Evolutionary conservation across 2,329 filamentous ascomycete species (phyloP), one percentile per base, ranked within the genome.

Genomic region (Aspergillus aculeatinus): DNA sequence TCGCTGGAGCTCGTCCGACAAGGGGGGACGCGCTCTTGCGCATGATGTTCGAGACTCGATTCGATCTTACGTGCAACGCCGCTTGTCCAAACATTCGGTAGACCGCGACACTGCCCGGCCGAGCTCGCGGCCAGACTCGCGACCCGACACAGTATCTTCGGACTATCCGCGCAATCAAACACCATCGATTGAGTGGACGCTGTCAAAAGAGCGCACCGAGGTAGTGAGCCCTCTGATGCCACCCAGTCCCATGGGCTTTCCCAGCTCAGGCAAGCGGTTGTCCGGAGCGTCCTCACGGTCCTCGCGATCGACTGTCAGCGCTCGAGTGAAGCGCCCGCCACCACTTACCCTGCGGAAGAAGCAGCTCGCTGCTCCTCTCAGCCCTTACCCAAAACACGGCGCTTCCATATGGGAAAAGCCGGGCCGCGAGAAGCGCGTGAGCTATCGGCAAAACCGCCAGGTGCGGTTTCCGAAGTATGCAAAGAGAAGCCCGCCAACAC

Each of bases 331-430:
- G 58, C 49, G 55, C 9, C 58, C 52, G 11, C 44, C 48, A 10
- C 58, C 54, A 19, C 48, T 50, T 27, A 25, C 52, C 27, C 48
- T 55, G 14, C 57, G 57, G 6, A 62, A 58, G n/a, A 64, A 64
- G 58, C 73, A 74, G 48, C 65, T 72, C 2, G 73, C 73, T 1
- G 71, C 76, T 2, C 75, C 73, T 2, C 64, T 74, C 10, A 71
- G 73, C 0, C 65, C 71, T 1, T 77, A 77, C 47, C 76, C 77
- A 59, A 72, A 73, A 51, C 73, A 76, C 31, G 75, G 73, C 5
- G 59, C 73, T 0, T 65, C 70, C 3, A 70, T 74, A 48, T 77
- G 73, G 71, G 74, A 74, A n/a, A 65, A 68, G 11, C 59, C 65
- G 16, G 66, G 67, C 27, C 67, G 67, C 50, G 57, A 64, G 21